These are phyloP conservation scores for Posidonia oceanica DNA, from an alignment of 116 monocot species.

Conservation along the genomic window DNA sequence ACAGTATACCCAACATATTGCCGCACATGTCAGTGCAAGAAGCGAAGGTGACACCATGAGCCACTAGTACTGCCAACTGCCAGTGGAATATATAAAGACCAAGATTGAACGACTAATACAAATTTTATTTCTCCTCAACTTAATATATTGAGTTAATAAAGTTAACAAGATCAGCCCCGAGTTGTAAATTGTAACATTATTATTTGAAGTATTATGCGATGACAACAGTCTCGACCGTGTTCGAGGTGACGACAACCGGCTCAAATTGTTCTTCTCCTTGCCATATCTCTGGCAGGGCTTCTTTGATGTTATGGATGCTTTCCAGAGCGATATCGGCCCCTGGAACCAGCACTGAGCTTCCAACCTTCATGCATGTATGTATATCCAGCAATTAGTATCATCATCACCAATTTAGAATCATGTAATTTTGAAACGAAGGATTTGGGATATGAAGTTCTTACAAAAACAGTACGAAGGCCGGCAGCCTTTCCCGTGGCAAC, in stretches of 20 bases:
- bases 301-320: constrained; percentile 92
- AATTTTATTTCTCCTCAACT: no score
- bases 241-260: constrained; percentile 24
- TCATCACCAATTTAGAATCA: neutral
- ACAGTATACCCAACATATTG: no score
- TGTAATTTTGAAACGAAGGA: neutral
- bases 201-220: neutral
- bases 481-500: constrained; percentile 68
- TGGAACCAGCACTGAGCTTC: constrained; percentile 42
- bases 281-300: constrained; percentile 90
- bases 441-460: constrained; percentile 20
- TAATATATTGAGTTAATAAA: no score
- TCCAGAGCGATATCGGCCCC: constrained; percentile 71
- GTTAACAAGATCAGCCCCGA: no score
- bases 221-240: constrained; percentile 39
- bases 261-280: constrained; percentile 39
- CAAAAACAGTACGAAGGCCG: constrained; percentile 70
- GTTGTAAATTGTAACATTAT: neutral
- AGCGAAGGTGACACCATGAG: no score
- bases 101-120: no score
- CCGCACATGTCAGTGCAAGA: no score
- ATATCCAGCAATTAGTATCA: no score
- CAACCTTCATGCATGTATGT: constrained; percentile 29
- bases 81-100: no score
- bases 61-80: no score